A percentile compares a stretch with the other conserved stretches of the same genome.
Conservation (phyloP, 75 land plant species). For the Picea glauca region DNA sequence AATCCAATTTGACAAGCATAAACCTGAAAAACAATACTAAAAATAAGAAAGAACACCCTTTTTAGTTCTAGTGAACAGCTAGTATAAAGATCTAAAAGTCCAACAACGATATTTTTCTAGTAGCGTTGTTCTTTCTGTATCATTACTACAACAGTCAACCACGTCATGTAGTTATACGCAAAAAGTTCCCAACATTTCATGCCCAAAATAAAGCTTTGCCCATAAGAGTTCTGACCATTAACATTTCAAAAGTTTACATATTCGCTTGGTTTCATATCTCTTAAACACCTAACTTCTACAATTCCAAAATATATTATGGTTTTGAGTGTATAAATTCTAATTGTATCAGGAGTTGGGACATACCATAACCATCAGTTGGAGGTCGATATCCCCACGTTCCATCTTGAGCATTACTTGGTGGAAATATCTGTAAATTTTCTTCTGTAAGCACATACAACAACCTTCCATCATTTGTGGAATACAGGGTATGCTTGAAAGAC, state of each 20-base stretch:
- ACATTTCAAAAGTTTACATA: not conserved
- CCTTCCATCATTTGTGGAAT: not conserved
- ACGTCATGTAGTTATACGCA: not conserved
- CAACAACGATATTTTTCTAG: not conserved
- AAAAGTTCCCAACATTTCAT: not conserved
- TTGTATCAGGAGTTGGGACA: not conserved
- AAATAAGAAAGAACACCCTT: too few relatives aligned
- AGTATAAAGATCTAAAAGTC: not conserved
- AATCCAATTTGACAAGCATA: not conserved
- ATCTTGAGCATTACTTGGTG: constrained; percentile 40
- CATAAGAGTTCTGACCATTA: not conserved
- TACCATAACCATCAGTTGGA: constrained; percentile 54
- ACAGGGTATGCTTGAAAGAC: not conserved
- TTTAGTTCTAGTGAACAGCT: not conserved
- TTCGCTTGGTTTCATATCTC: not conserved
- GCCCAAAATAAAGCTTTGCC: not conserved
- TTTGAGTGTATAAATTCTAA: not conserved
- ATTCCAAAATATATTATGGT: not conserved
- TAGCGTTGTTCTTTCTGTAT: too few relatives aligned
- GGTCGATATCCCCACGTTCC: constrained; percentile 37
- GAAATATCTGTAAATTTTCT: constrained; percentile 37
- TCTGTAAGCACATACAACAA: constrained; percentile 23
- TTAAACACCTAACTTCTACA: not conserved
- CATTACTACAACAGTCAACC: not conserved
- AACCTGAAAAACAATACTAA: not conserved